Base-by-base conservation (phyloP, 2,329 filamentous ascomycete species). In the Aspergillus texensis region DNA sequence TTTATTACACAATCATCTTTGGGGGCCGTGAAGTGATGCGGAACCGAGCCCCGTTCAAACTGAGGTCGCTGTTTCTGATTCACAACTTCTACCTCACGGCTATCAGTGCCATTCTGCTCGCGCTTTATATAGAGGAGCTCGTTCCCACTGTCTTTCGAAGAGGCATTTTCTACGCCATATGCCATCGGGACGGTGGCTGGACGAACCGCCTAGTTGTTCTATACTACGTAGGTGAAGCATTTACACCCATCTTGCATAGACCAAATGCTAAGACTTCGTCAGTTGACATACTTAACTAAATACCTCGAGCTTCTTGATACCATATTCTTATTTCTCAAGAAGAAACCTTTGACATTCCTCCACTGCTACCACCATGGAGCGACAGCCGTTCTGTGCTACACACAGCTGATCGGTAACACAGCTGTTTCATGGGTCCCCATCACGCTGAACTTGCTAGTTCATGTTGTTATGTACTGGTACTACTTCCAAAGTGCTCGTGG, bases 391-490 rank as follows among this genome's bases (percentile, higher is more conserved):
- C 91, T 97, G 72, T 97, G 94, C 91, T 97, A 96, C 86, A 96
- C 93, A 61, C 94, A 97, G 84, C 88, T 97, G 70, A 89, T 97
- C 74, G 94, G 94, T 70, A 88, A 91, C 74, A 97, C 94, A 50
- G 86, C 94, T 46, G 94, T 97, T 62, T 96, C 93, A 63, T 97
- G 94, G 94, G 92, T 96, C 62, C 89, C 90, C 67, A 97, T 97
- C 77, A 90, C 88, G 57, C 87, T 97, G 71, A 97, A 97, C 86
- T 82, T 97, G 76, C 88, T 87, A 67, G 94, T 97, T 62, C 94
- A 97, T 82, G 94, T 97, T 63, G 91, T 97, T 78, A 97, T 97
- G 94, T 97, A 97, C 89, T 97, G 93, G 94, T 97, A 97, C 89
- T 97, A 98, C 88, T 97, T 97, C 89, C 94, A 97, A 86, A 93